Base-by-base conservation (phyloP, 2,329 filamentous ascomycete genomes). In the Aspergillus viridinutans region DNA sequence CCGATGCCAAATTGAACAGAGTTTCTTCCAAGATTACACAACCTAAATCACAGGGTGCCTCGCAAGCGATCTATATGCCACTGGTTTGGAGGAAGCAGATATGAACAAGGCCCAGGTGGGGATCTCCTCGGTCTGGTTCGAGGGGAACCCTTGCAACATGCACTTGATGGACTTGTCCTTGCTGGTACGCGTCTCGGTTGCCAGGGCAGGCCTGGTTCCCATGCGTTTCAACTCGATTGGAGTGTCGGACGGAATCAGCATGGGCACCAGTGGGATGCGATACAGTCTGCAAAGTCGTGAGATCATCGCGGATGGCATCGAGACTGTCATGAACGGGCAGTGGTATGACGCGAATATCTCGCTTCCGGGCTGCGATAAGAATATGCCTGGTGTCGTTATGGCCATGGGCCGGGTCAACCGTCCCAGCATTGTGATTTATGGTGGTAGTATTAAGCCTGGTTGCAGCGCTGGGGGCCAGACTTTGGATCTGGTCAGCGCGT, bases 171-270 rank as follows among this genome's bases (percentile, higher is more conserved):
- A 95, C 70, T 84, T 99, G 59, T 96, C 90, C 72, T 82, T 88
- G 73, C 80, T 88, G 62, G 89, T 96, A 63, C 87, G 85, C 66
- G 83, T 89, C 70, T 85, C 87, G 60, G 88, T 90, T 32, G 78
- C 86, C 66, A 81, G 88, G 68, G 90, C 92, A 28, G 90, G 91
- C 21, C 82, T 99, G 60, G 83, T 96, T 59, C 91, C 91, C 61
- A 96, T 95, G 82, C 92, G 96, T 75, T 99, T 99, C 85, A 99
- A 99, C 82, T 99, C 95, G 59, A 90, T 99, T 70, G 94, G 94
- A 69, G 95, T 99, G 64, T 96, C 90, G 62, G 94, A 99, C 74
- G 94, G 86, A 57, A 99, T 99, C 68, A 96, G 91, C 67, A 99
- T 99, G 94, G 94, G 94, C 52, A 99, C 94, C 50, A 90, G 87